Base-by-base conservation (phyloP, 2,329 filamentous ascomycete genomes). In the Scedosporium apiospermum region DNA sequence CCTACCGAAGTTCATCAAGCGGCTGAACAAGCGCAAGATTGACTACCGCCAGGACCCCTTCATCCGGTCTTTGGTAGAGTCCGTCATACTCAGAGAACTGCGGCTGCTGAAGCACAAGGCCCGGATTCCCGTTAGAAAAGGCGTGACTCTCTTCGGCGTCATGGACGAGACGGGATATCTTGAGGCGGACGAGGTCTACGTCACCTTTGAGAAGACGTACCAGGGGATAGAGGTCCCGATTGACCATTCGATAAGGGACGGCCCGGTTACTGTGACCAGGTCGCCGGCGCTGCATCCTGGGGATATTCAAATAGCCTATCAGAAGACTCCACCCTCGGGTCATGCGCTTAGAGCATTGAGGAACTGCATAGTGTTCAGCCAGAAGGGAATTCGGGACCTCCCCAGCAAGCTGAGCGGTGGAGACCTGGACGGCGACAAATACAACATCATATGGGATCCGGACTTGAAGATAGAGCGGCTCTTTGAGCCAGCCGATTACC, bases 351-450 rank as follows among this genome's bases (percentile, higher is more conserved):
- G 75, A 1, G 69, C 77, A 0, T 78, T 93, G 1, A 76, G 78
- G 1, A 96, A 96, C 68, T 93, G 90, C 64, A 80, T 96, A 16
- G 84, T 89, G 1, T 96, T 96, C 70, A 92, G 88, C 64, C 84
- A 86, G 63, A 78, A 82, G 51, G 91, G 92, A 0, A 27, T 67
- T 0, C 83, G 91, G 16, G 91, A 96, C 69, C 76, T 96, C 0
- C 90, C 91, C 0, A 93, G 89, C 65, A 82, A 88, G 71, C 78
- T 96, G 0, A 88, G 88, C 61, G 91, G 91, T 1, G 91, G 91
- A 0, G 91, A 96, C 71, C 80, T 96, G 0, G 91, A 95, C 66
- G 91, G 91, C 0, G 92, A 96, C 70, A 75, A 90, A 0, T 96
- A 89, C 72, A 88, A 91, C 66, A 75, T 96, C 59, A 89, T 96